Evolutionary conservation across 805 yeast genomes (phyloP).

Genomic region (Ogataea pilisensis): DNA sequence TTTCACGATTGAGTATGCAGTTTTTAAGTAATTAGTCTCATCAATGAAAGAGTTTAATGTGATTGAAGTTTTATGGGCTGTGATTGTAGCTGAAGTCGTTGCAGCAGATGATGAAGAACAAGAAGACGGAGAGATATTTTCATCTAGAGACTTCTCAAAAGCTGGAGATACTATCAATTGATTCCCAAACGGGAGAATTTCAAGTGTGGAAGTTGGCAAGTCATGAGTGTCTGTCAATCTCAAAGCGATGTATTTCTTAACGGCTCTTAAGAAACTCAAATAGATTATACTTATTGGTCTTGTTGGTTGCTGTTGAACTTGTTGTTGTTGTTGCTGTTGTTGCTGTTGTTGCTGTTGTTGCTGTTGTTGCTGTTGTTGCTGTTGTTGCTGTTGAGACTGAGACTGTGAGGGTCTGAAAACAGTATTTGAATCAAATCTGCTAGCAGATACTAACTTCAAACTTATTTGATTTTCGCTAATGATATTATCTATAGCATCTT

Average conservation of each 20-base stretch:
- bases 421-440: slow-evolving; percentile 25
- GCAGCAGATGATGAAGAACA: too few species aligned
- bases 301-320: slow-evolving; percentile 10
- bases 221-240: slow-evolving; percentile 19
- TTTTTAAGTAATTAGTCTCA: neutral
- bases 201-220: slow-evolving; percentile 26
- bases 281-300: slow-evolving; percentile 33
- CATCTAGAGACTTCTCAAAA: slow-evolving; percentile 16
- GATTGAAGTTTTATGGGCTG: neutral
- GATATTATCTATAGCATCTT: slow-evolving; percentile 31
- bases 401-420: slow-evolving; percentile 18
- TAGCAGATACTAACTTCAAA: slow-evolving; percentile 24
- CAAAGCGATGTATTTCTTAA: slow-evolving; percentile 37
- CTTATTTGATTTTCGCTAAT: slow-evolving; percentile 24
- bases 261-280: slow-evolving; percentile 46
- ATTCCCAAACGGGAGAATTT: slow-evolving; percentile 49
- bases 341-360: neutral
- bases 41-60: neutral
- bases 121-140: neutral
- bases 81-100: too few species aligned
- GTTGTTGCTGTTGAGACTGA: slow-evolving; percentile 7
- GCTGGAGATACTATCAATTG: slow-evolving; percentile 31
- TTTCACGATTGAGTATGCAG: slow-evolving; percentile 32
- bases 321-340: slow-evolving; percentile 5
- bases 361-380: slow-evolving; percentile 6